Evolutionary conservation across 805 yeast species (phyloP), one percentile per base, ranked within the genome.

Genomic region (Saccharomycopsis sp.): DNA sequence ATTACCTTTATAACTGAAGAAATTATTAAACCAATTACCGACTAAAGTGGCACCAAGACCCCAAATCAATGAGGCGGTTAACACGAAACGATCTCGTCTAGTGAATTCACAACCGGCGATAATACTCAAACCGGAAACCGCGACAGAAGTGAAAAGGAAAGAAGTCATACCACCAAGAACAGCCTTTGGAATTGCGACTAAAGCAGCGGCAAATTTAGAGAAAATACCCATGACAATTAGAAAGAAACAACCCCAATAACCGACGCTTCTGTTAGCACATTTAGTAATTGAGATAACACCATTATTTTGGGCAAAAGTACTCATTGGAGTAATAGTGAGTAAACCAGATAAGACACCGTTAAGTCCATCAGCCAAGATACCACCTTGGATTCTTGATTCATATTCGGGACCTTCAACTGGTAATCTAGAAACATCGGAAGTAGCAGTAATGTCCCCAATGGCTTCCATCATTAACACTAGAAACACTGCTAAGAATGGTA

Each of bases 381-480:
- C 97, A 56, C 97, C 96, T 67, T 89, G 96, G 53, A 89, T 73
- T 63, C 96, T 71, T 14, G 89, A 76, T 54, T 88, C 96, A 60
- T 82, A 88, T 16, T 72, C 55, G 37, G 75, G 79, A 52, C 96
- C 96, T 58, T 83, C 89, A 47, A 86, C 88, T 50, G 82, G 87
- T 51, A 82, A 67, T 54, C 95, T 71, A 6, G 95, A 85, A 17
- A 89, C 96, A 62, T 88, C 97, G 47, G 86, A 82, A 35, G 96
- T 85, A 28, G 96, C 96, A 26, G 96, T 86, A 59, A 88, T 82
- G 63, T 88, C 96, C 62, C 96, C 96, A 58, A 88, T 86, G 44
- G 95, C 84, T 67, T 89, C 96, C 87, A 87, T 86, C 77, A 85
- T 82, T 54, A 85, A 65, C 22, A 81, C 86, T 26, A 88, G 70